Evolutionary conservation across 2,329 filamentous ascomycete species (phyloP).

Genomic region (Ceratocystis papillata): DNA sequence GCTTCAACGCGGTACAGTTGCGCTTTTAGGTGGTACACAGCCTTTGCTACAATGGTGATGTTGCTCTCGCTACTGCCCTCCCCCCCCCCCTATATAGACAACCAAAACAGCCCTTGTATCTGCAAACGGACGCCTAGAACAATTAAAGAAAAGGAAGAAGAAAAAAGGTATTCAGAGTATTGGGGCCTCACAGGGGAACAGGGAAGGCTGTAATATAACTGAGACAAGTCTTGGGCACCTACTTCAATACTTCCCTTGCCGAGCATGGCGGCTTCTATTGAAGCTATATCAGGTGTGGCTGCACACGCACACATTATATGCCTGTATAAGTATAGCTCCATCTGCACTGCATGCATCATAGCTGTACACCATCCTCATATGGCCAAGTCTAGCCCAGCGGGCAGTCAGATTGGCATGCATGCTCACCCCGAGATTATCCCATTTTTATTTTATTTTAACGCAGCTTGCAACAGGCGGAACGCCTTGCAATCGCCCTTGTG

Average conservation of each 20-base stretch:
- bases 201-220: too few species aligned
- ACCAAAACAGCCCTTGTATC: background rate
- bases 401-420: background rate
- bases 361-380: background rate
- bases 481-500: conserved; percentile 26
- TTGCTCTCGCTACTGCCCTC: too few species aligned
- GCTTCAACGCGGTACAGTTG: background rate
- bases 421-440: background rate
- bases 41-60: too few species aligned
- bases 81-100: background rate
- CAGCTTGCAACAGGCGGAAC: conserved; percentile 21
- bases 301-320: too few species aligned
- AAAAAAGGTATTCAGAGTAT: background rate
- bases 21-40: background rate
- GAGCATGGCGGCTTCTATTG: too few species aligned
- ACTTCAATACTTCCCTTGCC: too few species aligned
- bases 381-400: background rate
- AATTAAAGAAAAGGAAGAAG: background rate
- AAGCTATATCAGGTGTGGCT: too few species aligned
- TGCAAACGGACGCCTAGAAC: background rate
- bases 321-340: too few species aligned
- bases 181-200: too few species aligned
- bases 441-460: background rate
- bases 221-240: too few species aligned
- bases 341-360: background rate